These are phyloP conservation scores for Phoma herbarum DNA, from an alignment of 2,329 filamentous ascomycete genomes.

Conservation along the genomic window DNA sequence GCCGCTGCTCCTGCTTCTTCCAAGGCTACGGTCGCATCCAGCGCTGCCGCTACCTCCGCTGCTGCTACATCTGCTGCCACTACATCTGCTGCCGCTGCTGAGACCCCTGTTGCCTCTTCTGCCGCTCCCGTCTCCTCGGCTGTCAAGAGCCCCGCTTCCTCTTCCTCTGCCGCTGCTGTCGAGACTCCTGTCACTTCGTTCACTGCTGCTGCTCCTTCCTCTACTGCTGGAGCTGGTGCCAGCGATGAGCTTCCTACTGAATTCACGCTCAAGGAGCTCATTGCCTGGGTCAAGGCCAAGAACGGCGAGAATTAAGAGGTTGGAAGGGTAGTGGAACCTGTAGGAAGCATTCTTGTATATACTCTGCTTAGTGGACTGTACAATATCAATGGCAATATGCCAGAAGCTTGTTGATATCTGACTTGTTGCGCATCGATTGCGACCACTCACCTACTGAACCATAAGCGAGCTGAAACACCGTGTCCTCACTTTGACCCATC, in stretches of 20 bases:
- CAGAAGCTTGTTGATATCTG: background rate
- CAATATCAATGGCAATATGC: background rate
- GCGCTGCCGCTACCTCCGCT: conserved; percentile 3
- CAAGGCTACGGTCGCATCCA: conserved; percentile 18
- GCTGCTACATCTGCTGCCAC: conserved; percentile 13
- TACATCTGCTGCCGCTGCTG: conserved; percentile 5
- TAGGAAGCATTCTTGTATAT: conserved; percentile 28
- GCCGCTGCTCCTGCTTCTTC: conserved; percentile 20
- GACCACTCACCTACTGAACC: too few relatives aligned
- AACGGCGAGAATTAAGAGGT: conserved; percentile 20
- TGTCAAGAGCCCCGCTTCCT: conserved; percentile 12
- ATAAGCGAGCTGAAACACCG: background rate
- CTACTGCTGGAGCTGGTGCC: conserved; percentile 23
- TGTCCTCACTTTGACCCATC: too few relatives aligned
- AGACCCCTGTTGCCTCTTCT: conserved; percentile 18
- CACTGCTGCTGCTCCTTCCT: conserved; percentile 15
- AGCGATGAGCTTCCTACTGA: conserved; percentile 30
- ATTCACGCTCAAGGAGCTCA: conserved; percentile 41
- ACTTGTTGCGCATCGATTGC: too few relatives aligned
- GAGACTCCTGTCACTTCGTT: conserved; percentile 20
- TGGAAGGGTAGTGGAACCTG: too few relatives aligned
- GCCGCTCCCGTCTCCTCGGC: conserved; percentile 5
- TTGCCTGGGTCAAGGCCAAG: conserved; percentile 40
- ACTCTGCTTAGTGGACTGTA: conserved; percentile 1
- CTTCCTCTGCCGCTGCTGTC: conserved; percentile 15